Evolutionary conservation across 129 eudicot genomes (phyloP).

Genomic region (Artemisia argyi): DNA sequence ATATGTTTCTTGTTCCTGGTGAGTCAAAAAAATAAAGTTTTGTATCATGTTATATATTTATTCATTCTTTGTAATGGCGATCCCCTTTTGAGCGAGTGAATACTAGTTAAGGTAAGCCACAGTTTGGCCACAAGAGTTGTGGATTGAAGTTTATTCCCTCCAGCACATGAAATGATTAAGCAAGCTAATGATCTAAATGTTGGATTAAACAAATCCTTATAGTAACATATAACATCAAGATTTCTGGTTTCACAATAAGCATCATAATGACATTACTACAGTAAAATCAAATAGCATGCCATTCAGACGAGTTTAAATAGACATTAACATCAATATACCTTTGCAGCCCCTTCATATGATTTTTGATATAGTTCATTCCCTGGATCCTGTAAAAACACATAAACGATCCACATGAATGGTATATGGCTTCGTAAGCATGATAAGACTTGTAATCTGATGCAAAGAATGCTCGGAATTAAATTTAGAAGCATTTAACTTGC

Average conservation of each 20-base stretch:
- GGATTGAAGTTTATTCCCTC: too few species aligned
- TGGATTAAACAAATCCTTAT: too few species aligned
- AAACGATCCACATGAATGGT: neutral
- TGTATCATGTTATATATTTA: too few species aligned
- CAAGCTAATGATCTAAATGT: neutral
- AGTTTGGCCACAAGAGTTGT: too few species aligned
- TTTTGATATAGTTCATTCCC: conserved; percentile 67
- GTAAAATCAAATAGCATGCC: neutral
- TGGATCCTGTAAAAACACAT: conserved; percentile 57
- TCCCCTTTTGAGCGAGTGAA: too few species aligned
- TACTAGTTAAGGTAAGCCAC: too few species aligned
- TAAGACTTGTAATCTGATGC: neutral
- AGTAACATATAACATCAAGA: neutral
- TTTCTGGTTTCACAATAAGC: neutral
- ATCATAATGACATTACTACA: neutral
- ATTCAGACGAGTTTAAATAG: neutral
- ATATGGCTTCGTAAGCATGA: neutral
- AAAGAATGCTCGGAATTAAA: neutral
- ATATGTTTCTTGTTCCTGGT: too few species aligned
- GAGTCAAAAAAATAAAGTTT: too few species aligned
- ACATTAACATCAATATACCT: conserved; percentile 43
- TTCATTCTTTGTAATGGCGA: too few species aligned
- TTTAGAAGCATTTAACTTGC: conserved; percentile 28
- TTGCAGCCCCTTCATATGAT: conserved; percentile 70
- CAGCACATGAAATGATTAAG: neutral